These are phyloP conservation scores for Metschnikowia cubensis DNA, from an alignment of 805 yeast genomes.

Conservation along the genomic window DNA sequence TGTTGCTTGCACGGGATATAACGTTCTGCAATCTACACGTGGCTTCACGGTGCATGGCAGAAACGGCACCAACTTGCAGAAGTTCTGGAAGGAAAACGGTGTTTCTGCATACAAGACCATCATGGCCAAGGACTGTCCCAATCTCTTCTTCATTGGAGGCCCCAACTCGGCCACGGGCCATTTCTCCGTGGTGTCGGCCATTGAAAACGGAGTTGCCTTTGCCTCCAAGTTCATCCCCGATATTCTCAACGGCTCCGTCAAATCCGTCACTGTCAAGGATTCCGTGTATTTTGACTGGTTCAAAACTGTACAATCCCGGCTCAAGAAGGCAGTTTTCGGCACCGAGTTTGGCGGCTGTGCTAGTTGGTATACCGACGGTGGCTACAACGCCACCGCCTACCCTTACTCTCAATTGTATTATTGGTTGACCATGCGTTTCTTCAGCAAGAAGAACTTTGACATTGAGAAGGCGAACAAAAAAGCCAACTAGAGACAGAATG, in stretches of 20 bases:
- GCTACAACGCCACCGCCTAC: constrained; percentile 32
- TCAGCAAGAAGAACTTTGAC: constrained; percentile 8
- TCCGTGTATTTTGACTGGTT: constrained; percentile 35
- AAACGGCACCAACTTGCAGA: constrained; percentile 19
- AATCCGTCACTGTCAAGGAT: constrained; percentile 29
- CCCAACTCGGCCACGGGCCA: constrained; percentile 44
- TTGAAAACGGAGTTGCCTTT: constrained; percentile 31
- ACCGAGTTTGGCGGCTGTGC: constrained; percentile 37
- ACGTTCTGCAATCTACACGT: constrained; percentile 19
- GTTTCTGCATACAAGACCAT: constrained; percentile 34
- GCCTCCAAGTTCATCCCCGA: constrained; percentile 22
- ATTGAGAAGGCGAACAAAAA: constrained; percentile 11
- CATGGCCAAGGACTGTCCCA: constrained; percentile 32
- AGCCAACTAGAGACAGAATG: neutral
- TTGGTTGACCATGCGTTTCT: constrained; percentile 19
- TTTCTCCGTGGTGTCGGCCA: constrained; percentile 37
- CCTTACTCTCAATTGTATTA: constrained; percentile 34
- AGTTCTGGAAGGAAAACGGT: constrained; percentile 30
- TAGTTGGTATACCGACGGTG: constrained; percentile 35
- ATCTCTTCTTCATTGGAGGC: constrained; percentile 33
- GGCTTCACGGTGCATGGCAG: constrained; percentile 24
- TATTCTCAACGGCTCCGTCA: constrained; percentile 25
- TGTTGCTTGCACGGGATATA: constrained; percentile 42
- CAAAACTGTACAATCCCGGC: constrained; percentile 22
- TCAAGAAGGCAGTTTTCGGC: constrained; percentile 33